Percentiles rank a stretch among this genome's conserved stretches.
phyloP scores from a whole-genome alignment of 139 green algal genomes.

The Spirogloea muscicola region DNA sequence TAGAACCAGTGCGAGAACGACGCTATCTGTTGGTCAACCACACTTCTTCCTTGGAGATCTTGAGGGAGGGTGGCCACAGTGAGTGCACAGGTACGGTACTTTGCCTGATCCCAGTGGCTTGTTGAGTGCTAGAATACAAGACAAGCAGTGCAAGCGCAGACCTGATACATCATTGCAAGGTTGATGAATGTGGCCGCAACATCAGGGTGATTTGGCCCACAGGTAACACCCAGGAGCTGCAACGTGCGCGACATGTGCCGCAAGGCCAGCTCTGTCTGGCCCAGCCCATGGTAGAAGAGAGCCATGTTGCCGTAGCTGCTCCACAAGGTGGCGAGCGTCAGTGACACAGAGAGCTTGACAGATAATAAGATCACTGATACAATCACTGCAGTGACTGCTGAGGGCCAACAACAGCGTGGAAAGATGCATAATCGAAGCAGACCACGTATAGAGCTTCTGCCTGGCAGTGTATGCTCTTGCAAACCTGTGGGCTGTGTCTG shows the following conservation, averaged over 20 bases:
- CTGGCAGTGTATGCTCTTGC: not conserved
- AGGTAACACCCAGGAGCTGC: slow-evolving; percentile 35
- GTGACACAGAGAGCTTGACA: not conserved
- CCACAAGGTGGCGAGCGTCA: not conserved
- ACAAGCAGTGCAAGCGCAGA: not conserved
- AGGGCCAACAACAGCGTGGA: not conserved
- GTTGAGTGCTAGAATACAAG: not conserved
- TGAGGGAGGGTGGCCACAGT: not conserved
- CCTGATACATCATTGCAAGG: slow-evolving; percentile 53
- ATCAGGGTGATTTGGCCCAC: slow-evolving; percentile 44
- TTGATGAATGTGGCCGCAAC: slow-evolving; percentile 53
- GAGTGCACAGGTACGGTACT: not conserved
- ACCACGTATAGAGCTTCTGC: not conserved
- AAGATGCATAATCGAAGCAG: not conserved
- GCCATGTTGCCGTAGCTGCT: slow-evolving; percentile 55
- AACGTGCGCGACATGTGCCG: slow-evolving; percentile 39
- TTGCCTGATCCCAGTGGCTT: not conserved
- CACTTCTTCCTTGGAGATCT: not conserved
- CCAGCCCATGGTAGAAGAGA: slow-evolving; percentile 51
- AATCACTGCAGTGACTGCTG: not conserved
- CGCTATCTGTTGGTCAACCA: not conserved
- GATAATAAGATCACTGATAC: not conserved
- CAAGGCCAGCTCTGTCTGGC: slow-evolving; percentile 22
- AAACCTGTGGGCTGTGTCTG: slow-evolving; percentile 48
- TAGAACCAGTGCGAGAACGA: not conserved